Base-by-base conservation (phyloP, 257 asterid species). In the Phtheirospermum japonicum region DNA sequence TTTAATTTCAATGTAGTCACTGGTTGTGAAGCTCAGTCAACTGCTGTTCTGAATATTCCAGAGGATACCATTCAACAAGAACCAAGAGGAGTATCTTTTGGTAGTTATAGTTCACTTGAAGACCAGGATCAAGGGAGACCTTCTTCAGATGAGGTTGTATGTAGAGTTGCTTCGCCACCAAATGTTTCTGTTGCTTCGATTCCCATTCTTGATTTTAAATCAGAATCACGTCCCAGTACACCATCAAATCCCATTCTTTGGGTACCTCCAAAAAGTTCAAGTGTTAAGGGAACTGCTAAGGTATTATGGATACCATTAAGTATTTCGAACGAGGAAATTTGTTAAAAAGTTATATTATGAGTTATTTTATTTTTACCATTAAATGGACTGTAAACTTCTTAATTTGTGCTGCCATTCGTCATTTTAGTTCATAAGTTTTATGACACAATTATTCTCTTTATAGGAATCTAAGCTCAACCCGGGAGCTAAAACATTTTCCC, bases 401-500 rank as follows among this genome's bases (percentile, higher is more conserved):
- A 80, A 64, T 51, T 43, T 19, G 36, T 33, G 59, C n/a, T 40
- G 34, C 57, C 50, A 28, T 37, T 50, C 9, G 16, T 58, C 8
- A 17, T 17, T 51, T 19, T 43, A 17, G 17, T 67, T 69, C 28
- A 57, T 46, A 20, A 64, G 68, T 39, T 60, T 48, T 46, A 37
- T 66, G 67, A 11, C 57, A 43, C 68, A 37, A 23, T 40, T 67
- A 64, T 59, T 43, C 55, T 71, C 49, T 73, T 60, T 59, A 60
- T 53, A 86, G 97, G 94, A 82, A 66, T 86, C 84, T 62, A 89
- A 86, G 81, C 95, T 89, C 82, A 89, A 89, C 74, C 97, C 97
- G 23, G 85, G 77, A 76, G 97, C 97, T 53, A 86, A 84, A 77
- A 65, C 78, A 45, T 89, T 86, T 75, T 79, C 82, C 65, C 97